Conservation (phyloP, 768 basidiomycete species). For the Candolleomyces aberdarensis region DNA sequence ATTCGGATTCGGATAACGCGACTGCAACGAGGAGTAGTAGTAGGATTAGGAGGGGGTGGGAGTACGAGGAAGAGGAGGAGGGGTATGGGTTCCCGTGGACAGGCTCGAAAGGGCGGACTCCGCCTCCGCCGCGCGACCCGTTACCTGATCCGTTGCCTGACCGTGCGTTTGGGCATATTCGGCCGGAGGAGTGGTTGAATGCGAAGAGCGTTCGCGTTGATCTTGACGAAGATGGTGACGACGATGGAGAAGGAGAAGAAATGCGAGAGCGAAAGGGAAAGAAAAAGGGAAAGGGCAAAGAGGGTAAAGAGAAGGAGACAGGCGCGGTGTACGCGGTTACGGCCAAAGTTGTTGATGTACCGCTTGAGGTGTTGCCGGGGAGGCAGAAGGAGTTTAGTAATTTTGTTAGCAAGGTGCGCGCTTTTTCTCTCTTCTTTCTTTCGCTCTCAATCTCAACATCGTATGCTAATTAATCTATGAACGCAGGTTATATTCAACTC, state of each 20-base stretch:
- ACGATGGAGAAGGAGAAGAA: no score
- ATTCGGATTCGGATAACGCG: not conserved
- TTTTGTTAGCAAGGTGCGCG: constrained; percentile 72
- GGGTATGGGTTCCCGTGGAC: no score
- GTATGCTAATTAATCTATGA: no score
- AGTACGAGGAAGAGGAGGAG: no score
- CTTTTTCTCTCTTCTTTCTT: no score
- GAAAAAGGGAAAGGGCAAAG: constrained; percentile 21
- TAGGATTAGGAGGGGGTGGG: no score
- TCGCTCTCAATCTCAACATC: no score
- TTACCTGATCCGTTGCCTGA: constrained; percentile 67
- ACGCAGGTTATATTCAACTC: constrained; percentile 65
- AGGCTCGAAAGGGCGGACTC: no score
- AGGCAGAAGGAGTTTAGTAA: constrained; percentile 71
- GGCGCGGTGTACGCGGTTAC: constrained; percentile 53
- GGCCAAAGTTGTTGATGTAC: constrained; percentile 69
- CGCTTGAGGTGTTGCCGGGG: constrained; percentile 75
- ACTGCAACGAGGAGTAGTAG: no score
- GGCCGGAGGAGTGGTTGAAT: constrained; percentile 66
- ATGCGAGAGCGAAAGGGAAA: not conserved
- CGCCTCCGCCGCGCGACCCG: not conserved
- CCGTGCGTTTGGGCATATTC: constrained; percentile 72
- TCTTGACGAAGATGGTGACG: no score
- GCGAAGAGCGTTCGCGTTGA: constrained; percentile 30
- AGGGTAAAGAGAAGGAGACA: constrained; percentile 27